Percentiles rank a stretch among this genome's conserved stretches.
Conservation (phyloP, 1,139 yeast genomes). For the Candida smagusa region DNA sequence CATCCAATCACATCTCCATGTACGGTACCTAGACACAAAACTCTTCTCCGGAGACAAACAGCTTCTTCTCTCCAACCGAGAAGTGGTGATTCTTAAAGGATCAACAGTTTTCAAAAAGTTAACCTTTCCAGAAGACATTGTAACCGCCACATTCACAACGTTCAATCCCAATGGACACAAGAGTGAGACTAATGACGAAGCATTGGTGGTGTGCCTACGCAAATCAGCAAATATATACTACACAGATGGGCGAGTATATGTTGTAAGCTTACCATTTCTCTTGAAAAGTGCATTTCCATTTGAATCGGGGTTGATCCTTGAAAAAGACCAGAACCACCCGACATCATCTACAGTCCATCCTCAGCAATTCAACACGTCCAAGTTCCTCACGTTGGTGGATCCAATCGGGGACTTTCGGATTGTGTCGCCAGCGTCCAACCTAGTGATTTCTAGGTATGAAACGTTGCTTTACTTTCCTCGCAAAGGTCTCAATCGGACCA, state of each 20-base stretch:
- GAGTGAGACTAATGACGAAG: conserved; percentile 12
- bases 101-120: conserved; percentile 48
- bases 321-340: conserved; percentile 41
- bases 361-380: conserved; percentile 30
- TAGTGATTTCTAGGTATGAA: conserved; percentile 60
- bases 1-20: conserved; percentile 17
- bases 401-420: conserved; percentile 68
- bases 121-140: conserved; percentile 41
- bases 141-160: conserved; percentile 48
- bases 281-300: conserved; percentile 56
- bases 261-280: conserved; percentile 62
- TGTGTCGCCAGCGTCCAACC: conserved; percentile 67
- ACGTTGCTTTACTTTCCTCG: conserved; percentile 51
- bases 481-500: conserved; percentile 26
- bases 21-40: conserved; percentile 13
- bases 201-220: conserved; percentile 49
- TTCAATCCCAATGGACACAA: conserved; percentile 19
- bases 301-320: conserved; percentile 63
- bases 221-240: conserved; percentile 57
- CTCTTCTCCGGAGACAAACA: conserved; percentile 31
- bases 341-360: conserved; percentile 15
- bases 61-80: conserved; percentile 22
- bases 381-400: conserved; percentile 62
- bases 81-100: conserved; percentile 49
- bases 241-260: conserved; percentile 53